Percentiles rank a stretch among this genome's conserved stretches.
Conservation (phyloP, 441 rosid species). For the Erodium trifolium region DNA sequence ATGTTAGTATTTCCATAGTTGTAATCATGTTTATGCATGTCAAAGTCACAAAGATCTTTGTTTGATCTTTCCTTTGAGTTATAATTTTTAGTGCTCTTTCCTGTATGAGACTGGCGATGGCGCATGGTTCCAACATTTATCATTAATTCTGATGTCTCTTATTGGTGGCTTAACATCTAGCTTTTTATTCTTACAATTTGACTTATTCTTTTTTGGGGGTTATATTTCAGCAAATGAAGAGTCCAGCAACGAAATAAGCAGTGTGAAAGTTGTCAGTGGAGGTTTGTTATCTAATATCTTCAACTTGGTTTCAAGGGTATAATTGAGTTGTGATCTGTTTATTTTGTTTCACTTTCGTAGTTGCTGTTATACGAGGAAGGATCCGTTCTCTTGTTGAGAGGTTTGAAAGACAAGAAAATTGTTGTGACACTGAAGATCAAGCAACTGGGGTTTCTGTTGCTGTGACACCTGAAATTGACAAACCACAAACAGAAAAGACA, state of each 20-base stretch:
- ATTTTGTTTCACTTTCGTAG: constrained; percentile 37
- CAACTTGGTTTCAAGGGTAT: constrained; percentile 14
- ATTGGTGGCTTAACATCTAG: background rate
- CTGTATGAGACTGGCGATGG: background rate
- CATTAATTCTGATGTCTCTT: background rate
- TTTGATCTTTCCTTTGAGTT: constrained; percentile 4
- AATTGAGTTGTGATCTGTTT: constrained; percentile 5
- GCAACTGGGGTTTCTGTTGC: background rate
- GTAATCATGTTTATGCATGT: background rate
- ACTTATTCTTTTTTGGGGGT: background rate
- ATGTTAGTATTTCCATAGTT: too few species aligned
- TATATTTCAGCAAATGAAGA: constrained; percentile 39
- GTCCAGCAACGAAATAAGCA: constrained; percentile 28
- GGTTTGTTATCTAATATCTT: constrained; percentile 42
- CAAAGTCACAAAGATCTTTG: background rate
- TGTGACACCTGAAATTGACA: constrained; percentile 2
- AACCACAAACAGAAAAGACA: background rate
- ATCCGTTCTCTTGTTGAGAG: constrained; percentile 86
- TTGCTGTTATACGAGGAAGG: constrained; percentile 79
- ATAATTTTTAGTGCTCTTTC: background rate
- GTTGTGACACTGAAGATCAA: constrained; percentile 12
- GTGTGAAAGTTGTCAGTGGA: constrained; percentile 76
- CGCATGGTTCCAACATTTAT: background rate
- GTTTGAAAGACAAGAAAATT: constrained; percentile 71
- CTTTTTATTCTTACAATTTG: background rate